Conservation (phyloP, 345 rosid genomes). For the Syzygium oleosum region DNA sequence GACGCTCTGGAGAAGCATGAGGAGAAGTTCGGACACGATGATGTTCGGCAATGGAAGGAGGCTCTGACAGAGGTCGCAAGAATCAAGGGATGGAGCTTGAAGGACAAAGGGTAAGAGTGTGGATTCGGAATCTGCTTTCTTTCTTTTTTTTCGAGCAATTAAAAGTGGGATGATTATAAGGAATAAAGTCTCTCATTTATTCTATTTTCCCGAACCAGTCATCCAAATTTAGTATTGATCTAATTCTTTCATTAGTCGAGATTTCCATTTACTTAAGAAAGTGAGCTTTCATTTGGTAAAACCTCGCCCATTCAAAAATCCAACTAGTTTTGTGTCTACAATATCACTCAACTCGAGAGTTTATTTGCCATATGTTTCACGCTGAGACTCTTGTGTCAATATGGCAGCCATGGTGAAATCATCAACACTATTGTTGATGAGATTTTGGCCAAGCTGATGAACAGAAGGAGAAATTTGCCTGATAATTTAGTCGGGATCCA, state of each 20-base stretch:
- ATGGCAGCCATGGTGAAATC: neutral
- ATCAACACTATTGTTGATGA: neutral
- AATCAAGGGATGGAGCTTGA: neutral
- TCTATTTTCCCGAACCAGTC: neutral
- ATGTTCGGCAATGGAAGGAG: neutral
- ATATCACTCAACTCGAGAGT: neutral
- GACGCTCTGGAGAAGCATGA: neutral
- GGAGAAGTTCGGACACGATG: neutral
- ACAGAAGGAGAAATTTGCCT: neutral
- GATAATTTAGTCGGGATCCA: neutral
- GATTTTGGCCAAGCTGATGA: neutral
- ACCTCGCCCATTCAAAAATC: neutral
- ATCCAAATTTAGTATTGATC: neutral
- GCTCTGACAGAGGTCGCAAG: neutral
- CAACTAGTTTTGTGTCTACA: too few relatives aligned
- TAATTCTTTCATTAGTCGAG: neutral
- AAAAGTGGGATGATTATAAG: neutral
- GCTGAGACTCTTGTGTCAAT: neutral
- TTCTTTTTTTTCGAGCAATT: accelerated
- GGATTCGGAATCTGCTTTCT: neutral
- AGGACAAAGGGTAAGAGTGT: neutral
- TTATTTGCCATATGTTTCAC: neutral
- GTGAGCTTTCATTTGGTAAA: neutral
- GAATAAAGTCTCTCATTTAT: neutral
- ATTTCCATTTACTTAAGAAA: neutral